phyloP scores from a whole-genome alignment of 495 filamentous ascomycete genomes.

The Clohesyomyces aquaticus region DNA sequence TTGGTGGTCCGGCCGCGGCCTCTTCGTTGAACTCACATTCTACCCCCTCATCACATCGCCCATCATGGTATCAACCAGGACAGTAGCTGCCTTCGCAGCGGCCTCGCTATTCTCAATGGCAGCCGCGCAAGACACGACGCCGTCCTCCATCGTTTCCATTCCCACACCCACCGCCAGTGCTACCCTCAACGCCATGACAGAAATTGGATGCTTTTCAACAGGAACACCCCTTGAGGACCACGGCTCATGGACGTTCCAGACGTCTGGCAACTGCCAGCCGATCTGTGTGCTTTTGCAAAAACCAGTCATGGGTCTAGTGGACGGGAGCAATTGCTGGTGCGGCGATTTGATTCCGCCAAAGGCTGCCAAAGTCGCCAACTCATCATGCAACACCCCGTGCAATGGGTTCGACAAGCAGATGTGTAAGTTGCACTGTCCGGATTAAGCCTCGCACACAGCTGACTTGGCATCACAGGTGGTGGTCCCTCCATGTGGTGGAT shows the following conservation, averaged over 20 bases:
- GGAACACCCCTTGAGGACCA: conserved; percentile 45
- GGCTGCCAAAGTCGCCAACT: conserved; percentile 51
- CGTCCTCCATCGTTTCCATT: conserved; percentile 21
- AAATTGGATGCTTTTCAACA: conserved; percentile 52
- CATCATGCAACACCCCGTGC: conserved; percentile 60
- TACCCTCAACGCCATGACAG: conserved; percentile 30
- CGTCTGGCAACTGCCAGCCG: conserved; percentile 49
- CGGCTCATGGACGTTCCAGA: conserved; percentile 47
- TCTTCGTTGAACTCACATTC: too few species aligned
- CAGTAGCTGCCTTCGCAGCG: conserved; percentile 30
- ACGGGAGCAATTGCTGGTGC: conserved; percentile 61
- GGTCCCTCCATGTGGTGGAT: conserved; percentile 52
- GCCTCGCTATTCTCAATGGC: conserved; percentile 29
- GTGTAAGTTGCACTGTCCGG: conserved; percentile 56
- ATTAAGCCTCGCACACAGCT: background rate
- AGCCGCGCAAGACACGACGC: conserved; percentile 6
- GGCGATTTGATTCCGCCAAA: conserved; percentile 61
- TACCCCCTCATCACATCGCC: too few species aligned
- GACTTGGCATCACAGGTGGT: conserved; percentile 54
- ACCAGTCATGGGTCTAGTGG: conserved; percentile 50
- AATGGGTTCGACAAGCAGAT: conserved; percentile 56
- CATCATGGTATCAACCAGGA: conserved; percentile 36
- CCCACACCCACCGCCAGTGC: conserved; percentile 29
- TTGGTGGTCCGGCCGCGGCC: conserved; percentile 24
- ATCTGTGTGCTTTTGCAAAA: conserved; percentile 44